phyloP scores from a whole-genome alignment of 179 eudicot species.

The Patellifolia procumbens region DNA sequence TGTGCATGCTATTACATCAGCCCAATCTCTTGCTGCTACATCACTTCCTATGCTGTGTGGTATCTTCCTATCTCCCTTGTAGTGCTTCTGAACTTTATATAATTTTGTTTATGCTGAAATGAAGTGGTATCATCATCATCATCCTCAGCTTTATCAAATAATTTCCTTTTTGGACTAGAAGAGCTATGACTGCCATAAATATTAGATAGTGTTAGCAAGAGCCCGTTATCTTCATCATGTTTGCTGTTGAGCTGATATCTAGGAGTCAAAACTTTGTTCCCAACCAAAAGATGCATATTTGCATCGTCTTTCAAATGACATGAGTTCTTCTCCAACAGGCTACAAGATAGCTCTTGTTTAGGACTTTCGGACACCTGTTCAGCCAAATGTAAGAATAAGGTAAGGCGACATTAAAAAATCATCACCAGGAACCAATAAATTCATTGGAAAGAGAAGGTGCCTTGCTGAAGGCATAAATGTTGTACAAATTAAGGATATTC shows the following conservation, averaged over 20 bases:
- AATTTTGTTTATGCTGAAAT: conserved; percentile 37
- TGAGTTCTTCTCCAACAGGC: conserved; percentile 29
- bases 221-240: conserved; percentile 19
- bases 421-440: background rate
- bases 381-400: conserved; percentile 31
- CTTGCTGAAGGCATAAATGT: background rate
- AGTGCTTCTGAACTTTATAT: conserved; percentile 33
- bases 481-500: background rate
- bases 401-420: background rate
- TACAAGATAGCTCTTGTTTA: conserved; percentile 22
- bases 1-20: conserved; percentile 53
- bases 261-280: conserved; percentile 31
- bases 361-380: conserved; percentile 36
- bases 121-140: conserved; percentile 32
- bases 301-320: conserved; percentile 17
- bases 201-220: conserved; percentile 15
- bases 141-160: conserved; percentile 33
- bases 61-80: conserved; percentile 22
- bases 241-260: conserved; percentile 29
- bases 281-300: conserved; percentile 21
- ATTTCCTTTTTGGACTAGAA: conserved; percentile 50
- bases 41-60: conserved; percentile 32
- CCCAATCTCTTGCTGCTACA: conserved; percentile 35
- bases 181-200: conserved; percentile 32
- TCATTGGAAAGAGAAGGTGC: background rate